Evolutionary conservation across 2,329 filamentous ascomycete species (phyloP).

Genomic region (Penicillium thymicola): DNA sequence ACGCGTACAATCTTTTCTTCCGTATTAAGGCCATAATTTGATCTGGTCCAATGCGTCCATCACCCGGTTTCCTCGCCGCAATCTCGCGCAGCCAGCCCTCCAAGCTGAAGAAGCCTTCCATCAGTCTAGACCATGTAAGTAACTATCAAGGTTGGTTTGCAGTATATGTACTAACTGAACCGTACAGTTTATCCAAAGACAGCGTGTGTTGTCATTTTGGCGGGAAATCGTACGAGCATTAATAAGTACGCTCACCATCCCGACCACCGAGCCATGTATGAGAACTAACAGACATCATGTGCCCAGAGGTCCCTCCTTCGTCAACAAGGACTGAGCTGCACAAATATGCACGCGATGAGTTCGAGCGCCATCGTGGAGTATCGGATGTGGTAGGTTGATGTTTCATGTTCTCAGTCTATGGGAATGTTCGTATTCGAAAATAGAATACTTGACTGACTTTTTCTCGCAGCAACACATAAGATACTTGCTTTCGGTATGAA

Average conservation of each 20-base stretch:
- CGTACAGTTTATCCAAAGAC: conserved; percentile 42
- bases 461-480: conserved; percentile 40
- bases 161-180: neutral
- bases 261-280: neutral
- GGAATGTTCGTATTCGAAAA: neutral
- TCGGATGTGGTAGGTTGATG: conserved; percentile 38
- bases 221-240: conserved; percentile 42
- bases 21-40: conserved; percentile 1
- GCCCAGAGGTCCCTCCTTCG: conserved; percentile 39
- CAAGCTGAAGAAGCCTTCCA: conserved; percentile 35
- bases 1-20: neutral
- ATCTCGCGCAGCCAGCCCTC: conserved; percentile 31
- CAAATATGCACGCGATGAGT: conserved; percentile 44
- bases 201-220: conserved; percentile 44
- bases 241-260: conserved; percentile 30
- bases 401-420: neutral
- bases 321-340: conserved; percentile 41
- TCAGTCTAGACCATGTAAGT: conserved; percentile 41
- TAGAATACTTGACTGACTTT: neutral
- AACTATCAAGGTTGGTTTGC: neutral
- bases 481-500: conserved; percentile 43
- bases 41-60: conserved; percentile 28
- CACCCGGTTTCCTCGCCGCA: conserved; percentile 28
- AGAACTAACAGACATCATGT: neutral
- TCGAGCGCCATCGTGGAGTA: conserved; percentile 43